Percentiles rank a stretch among this genome's conserved stretches.
Evolutionary conservation across 148 eudicot species (phyloP).

Genomic region (Vaccinium corymbosum): DNA sequence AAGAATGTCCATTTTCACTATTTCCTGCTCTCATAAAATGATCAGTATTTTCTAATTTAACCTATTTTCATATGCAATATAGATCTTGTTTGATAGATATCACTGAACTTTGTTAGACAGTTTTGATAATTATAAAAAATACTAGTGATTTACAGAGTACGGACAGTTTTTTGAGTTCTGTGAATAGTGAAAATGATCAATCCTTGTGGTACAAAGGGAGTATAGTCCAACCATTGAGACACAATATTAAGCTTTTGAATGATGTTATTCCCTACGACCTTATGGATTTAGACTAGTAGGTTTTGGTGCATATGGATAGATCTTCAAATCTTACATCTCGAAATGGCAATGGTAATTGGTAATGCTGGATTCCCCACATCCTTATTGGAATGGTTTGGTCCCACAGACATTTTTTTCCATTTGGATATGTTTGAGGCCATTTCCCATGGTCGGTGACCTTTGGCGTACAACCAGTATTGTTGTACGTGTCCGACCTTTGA

Average conservation of each 20-base stretch:
- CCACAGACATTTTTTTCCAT: not conserved
- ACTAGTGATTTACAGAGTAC: too few relatives aligned
- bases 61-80: too few relatives aligned
- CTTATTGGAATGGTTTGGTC: not conserved
- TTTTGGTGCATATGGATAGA: not conserved
- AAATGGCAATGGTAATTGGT: not conserved
- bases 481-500: not conserved
- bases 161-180: too few relatives aligned
- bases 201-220: too few relatives aligned
- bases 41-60: too few relatives aligned
- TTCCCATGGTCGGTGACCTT: not conserved
- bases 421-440: not conserved
- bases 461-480: not conserved
- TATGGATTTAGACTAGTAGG: not conserved
- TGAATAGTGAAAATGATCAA: too few relatives aligned
- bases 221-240: not conserved
- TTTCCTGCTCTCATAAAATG: too few relatives aligned
- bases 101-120: too few relatives aligned
- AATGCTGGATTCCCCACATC: not conserved
- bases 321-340: not conserved
- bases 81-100: too few relatives aligned
- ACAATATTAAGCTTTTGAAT: not conserved
- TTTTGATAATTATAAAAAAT: too few relatives aligned
- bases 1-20: too few relatives aligned
- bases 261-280: not conserved